phyloP scores from a whole-genome alignment of 2,329 filamentous ascomycete species.

The Xylaria hypoxylon region DNA sequence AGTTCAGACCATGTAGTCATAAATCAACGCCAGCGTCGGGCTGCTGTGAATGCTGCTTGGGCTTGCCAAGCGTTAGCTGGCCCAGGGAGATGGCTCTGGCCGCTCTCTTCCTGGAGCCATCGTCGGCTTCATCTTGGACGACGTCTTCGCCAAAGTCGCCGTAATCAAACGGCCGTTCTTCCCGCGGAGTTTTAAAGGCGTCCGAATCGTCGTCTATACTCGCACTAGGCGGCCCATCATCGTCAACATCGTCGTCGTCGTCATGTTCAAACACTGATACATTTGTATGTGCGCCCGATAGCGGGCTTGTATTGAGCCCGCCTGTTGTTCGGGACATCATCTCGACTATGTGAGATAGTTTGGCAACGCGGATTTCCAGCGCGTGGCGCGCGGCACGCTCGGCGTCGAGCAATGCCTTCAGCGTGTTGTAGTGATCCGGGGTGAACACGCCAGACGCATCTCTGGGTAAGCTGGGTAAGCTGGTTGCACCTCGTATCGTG shows the following conservation, averaged over 20 bases:
- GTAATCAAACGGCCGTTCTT: constrained; percentile 56
- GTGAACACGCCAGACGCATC: constrained; percentile 52
- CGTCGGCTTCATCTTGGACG: constrained; percentile 54
- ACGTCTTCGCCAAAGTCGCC: constrained; percentile 59
- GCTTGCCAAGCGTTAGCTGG: constrained; percentile 65
- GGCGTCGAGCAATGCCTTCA: constrained; percentile 65
- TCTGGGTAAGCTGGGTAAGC: constrained; percentile 57
- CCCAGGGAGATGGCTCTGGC: constrained; percentile 74
- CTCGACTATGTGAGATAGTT: constrained; percentile 63
- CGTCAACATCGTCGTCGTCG: constrained; percentile 57
- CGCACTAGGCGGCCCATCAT: constrained; percentile 48
- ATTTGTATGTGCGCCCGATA: constrained; percentile 52
- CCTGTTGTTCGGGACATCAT: constrained; percentile 55
- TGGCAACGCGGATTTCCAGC: constrained; percentile 68
- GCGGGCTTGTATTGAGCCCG: constrained; percentile 52
- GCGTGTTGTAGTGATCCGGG: constrained; percentile 61
- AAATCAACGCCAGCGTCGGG: constrained; percentile 45
- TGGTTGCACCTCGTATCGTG: constrained; percentile 61
- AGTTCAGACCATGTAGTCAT: constrained; percentile 50
- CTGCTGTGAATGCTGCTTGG: constrained; percentile 42
- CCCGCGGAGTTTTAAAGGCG: constrained; percentile 64
- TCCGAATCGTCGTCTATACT: constrained; percentile 56
- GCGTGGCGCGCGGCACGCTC: constrained; percentile 67
- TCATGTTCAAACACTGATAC: constrained; percentile 59
- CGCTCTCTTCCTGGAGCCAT: constrained; percentile 61